Evolutionary conservation across 2,329 filamentous ascomycete species (phyloP), one percentile per base, ranked within the genome.

Genomic region (Verticillium zaregamsianum): DNA sequence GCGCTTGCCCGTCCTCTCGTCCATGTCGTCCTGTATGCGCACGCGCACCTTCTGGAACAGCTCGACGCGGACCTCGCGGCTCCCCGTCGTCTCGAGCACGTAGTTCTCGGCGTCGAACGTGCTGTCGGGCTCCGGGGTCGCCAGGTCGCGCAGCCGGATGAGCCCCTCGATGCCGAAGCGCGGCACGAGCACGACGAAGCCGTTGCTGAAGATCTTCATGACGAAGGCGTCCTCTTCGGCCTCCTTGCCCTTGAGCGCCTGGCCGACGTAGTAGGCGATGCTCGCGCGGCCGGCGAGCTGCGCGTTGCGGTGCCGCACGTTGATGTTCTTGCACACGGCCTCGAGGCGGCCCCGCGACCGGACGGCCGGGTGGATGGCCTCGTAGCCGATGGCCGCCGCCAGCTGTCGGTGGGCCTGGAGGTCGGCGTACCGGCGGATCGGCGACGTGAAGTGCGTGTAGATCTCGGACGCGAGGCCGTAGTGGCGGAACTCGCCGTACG

Each of bases 401-500:
- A 99, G 88, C 79, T 99, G 95, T 15, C 94, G 86, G 76, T 99
- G 94, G 5, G 92, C 94, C 61, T 97, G 88, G 3, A 99, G 85
- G 79, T 99, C 95, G n/a, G 94, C 94, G 74, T 99, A 99, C 33
- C 96, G 91, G 63, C 95, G 91, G 73, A 99, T 99, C 3, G 95
- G 96, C 3, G 91, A 96, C 0, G 95, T 99, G 78, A 99, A 99
- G 76, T 99, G 95, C 2, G 95, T 99, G 80, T 99, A 99, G 73
- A 99, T 99, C 71, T 96, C 91, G 3, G 90, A 93, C 0, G 96
- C 96, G 39, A 99, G 88, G 68, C 95, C 95, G 76, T 99, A 99
- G 79, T 99, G 96, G 59, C 92, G 87, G 83, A 97, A 99, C 73
- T 98, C 95, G 0, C 92, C 90, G 74, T 95, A 94, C 0, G 93